Evolutionary conservation across 2,329 filamentous ascomycete species (phyloP), one percentile per base, ranked within the genome.

Genomic region (Colletotrichum viniferum): DNA sequence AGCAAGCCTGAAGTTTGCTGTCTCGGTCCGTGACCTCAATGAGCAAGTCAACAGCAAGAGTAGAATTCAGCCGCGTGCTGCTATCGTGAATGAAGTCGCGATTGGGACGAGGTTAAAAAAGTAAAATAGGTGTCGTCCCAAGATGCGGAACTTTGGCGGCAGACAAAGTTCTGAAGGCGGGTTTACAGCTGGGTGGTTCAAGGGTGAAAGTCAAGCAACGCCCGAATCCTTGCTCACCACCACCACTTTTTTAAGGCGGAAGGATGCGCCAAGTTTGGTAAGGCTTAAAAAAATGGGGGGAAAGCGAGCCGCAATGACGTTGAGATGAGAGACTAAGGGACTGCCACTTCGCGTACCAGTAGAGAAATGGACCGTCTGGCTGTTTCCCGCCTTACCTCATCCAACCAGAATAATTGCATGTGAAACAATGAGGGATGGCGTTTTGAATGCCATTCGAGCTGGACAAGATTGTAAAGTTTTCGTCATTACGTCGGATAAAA

Each of bases 251-350:
- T 16, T 28, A 14, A 48, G 24, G 62, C 34, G 34, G 28, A n/a
- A 34, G 24, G 21, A 48, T 16, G 62, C 24, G 16, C 62, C 26
- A 18, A 48, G 30, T n/a, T 38, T 28, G 28, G 38, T 70, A 64
- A 71, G 66, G 60, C 71, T 71, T 32, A 60, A 52, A 28, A 28
- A 43, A 68, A 67, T 34, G 36, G 28, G 21, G 43, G 66, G 21
- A 14, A 12, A 38, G 38, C 38, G 34, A 30, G 28, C 48, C 30
- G 69, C 73, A 72, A 74, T 74, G 73, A 74, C 73, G 73, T 74
- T 72, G 69, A 72, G 36, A 74, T 74, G 73, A 72, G 73, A 63
- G 62, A 74, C 73, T 74, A 72, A 34, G 68, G 18, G n/a, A 64
- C 28, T 10, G 43, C 32, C 48, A 43, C 67, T 56, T 64, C 16